These are phyloP conservation scores for Corymbia citriodora DNA, from an alignment of 441 rosid species.

Conservation along the genomic window DNA sequence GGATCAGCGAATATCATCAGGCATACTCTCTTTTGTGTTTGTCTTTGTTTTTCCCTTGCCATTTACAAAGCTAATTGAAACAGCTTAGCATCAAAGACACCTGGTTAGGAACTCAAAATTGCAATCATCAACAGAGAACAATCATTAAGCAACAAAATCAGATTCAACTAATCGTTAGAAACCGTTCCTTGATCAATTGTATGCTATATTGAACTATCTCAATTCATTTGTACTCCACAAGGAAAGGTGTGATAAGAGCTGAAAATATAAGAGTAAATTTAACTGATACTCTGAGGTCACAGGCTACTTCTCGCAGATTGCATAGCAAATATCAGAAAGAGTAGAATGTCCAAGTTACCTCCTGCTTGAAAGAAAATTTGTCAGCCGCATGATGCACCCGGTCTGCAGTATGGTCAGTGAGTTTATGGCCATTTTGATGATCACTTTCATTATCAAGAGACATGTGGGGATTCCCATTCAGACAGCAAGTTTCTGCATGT, in stretches of 20 bases:
- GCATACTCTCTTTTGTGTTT: neutral
- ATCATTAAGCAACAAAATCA: neutral
- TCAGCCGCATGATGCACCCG: neutral
- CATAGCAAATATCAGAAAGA: too few relatives aligned
- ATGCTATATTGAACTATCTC: neutral
- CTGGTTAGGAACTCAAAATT: neutral
- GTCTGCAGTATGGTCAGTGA: neutral
- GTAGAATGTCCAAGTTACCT: neutral
- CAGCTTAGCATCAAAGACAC: neutral
- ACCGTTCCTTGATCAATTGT: too few relatives aligned
- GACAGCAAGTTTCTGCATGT: too few relatives aligned
- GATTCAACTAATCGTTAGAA: neutral
- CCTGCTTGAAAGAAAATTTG: neutral
- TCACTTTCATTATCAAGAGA: accelerated
- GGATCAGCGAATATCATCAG: neutral
- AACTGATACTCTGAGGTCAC: neutral
- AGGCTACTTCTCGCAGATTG: too few relatives aligned
- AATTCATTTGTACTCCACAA: too few relatives aligned
- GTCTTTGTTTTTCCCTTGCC: neutral
- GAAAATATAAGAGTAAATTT: neutral
- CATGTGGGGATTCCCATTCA: neutral
- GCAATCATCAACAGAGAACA: neutral
- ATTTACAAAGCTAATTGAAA: neutral
- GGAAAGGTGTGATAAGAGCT: too few relatives aligned
- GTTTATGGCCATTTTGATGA: too few relatives aligned